Percentiles rank a stretch among this genome's conserved stretches.
Conservation (phyloP, 2,329 filamentous ascomycete species). For the Sporothrix variecibatus region DNA sequence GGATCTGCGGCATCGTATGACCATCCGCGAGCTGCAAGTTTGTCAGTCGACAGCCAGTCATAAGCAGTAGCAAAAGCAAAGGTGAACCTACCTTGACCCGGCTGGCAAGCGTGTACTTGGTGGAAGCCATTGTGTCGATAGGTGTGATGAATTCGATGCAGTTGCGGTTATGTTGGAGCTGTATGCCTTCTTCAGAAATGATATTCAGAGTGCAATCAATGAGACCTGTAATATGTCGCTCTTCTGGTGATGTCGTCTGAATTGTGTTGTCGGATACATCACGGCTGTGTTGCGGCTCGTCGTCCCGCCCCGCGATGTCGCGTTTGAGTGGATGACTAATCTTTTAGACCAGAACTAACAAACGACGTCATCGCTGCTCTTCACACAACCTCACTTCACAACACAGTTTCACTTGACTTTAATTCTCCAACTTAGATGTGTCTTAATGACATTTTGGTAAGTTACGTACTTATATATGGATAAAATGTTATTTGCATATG, state of each 20-base stretch:
- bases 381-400: not conserved
- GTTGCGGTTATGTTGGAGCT: not conserved
- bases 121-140: not conserved
- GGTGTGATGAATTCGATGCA: not conserved
- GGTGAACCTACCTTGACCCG: not conserved
- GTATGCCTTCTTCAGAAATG: not conserved
- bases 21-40: slow-evolving; percentile 61
- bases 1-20: slow-evolving; percentile 67
- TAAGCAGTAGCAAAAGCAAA: too few relatives aligned
- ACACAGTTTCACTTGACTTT: too few relatives aligned
- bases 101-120: slow-evolving; percentile 22
- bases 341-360: not conserved
- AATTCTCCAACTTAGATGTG: too few relatives aligned
- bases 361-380: not conserved
- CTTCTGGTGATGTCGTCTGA: not conserved
- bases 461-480: too few relatives aligned
- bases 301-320: not conserved
- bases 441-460: too few relatives aligned
- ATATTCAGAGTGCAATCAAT: not conserved
- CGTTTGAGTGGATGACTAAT: not conserved
- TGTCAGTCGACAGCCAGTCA: not conserved
- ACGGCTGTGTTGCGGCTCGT: not conserved
- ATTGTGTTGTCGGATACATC: not conserved
- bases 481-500: too few relatives aligned
- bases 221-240: not conserved